phyloP scores from a whole-genome alignment of 257 asterid genomes.

The Echites panduratus region DNA sequence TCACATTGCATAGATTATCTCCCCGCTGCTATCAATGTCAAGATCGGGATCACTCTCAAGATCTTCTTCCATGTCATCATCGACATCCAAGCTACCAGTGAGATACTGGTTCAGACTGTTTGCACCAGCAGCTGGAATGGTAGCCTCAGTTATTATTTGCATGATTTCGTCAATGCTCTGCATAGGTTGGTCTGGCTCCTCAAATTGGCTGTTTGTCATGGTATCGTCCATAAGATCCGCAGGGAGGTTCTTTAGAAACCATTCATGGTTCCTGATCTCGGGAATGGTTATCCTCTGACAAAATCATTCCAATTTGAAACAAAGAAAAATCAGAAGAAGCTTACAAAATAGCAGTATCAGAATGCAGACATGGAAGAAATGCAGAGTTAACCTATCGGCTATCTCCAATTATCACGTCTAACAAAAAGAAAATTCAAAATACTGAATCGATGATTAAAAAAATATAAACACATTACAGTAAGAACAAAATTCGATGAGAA shows the following conservation, averaged over 20 bases:
- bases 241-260: conserved; percentile 93
- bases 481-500: neutral
- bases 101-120: conserved; percentile 65
- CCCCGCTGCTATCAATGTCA: conserved; percentile 95
- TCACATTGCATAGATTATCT: conserved; percentile 73
- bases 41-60: conserved; percentile 89
- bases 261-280: conserved; percentile 77
- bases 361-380: neutral
- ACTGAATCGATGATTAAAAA: neutral
- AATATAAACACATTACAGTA: neutral
- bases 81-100: conserved; percentile 76
- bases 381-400: neutral
- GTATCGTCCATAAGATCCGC: conserved; percentile 66
- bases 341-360: neutral
- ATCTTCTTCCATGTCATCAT: conserved; percentile 94
- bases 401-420: neutral
- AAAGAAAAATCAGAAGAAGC: neutral
- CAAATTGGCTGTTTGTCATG: conserved; percentile 47
- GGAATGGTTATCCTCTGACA: conserved; percentile 82
- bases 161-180: conserved; percentile 83
- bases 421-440: neutral
- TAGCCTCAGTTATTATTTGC: conserved; percentile 89
- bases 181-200: conserved; percentile 79
- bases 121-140: conserved; percentile 75
- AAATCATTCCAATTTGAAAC: neutral